Conservation (phyloP, 163 green algal species). For the Coccomyxa subellipsoidea region DNA sequence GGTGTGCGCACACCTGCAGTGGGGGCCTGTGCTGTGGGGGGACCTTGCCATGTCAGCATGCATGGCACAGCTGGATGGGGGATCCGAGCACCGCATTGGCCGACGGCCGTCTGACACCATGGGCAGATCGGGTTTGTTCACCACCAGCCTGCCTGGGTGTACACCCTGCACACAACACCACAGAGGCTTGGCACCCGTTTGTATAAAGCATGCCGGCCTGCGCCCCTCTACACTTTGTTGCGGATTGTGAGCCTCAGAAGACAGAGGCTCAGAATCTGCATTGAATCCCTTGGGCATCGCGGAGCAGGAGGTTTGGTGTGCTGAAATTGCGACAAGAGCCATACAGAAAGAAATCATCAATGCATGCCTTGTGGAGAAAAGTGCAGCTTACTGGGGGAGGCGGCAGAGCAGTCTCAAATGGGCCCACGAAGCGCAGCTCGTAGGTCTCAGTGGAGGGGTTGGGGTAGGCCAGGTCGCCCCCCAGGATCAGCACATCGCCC, state of each 20-base stretch:
- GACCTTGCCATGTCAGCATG: constrained; percentile 20
- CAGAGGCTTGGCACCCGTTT: no score
- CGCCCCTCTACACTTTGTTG: not conserved
- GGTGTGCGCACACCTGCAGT: not conserved
- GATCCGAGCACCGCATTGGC: not conserved
- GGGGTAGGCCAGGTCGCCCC: constrained; percentile 85
- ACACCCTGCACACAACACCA: constrained; percentile 38
- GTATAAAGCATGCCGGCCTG: not conserved
- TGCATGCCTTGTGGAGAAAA: no score
- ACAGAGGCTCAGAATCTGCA: no score
- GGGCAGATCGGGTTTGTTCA: constrained; percentile 75
- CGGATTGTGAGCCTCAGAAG: not conserved
- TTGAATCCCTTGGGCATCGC: no score
- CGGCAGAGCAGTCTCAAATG: constrained; percentile 78
- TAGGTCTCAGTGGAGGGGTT: constrained; percentile 63
- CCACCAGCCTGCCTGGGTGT: constrained; percentile 69
- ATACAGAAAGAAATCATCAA: no score
- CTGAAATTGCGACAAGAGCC: no score
- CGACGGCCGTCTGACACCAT: not conserved
- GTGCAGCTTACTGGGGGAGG: constrained; percentile 70
- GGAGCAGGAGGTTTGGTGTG: no score
- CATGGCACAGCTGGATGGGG: not conserved
- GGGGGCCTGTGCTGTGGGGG: constrained; percentile 6
- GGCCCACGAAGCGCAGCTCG: constrained; percentile 67
- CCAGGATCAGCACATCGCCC: constrained; percentile 66